Percentiles rank a stretch among this genome's conserved stretches.
Conservation (phyloP, 169 alveolate species). For the Eimeria tenella region DNA sequence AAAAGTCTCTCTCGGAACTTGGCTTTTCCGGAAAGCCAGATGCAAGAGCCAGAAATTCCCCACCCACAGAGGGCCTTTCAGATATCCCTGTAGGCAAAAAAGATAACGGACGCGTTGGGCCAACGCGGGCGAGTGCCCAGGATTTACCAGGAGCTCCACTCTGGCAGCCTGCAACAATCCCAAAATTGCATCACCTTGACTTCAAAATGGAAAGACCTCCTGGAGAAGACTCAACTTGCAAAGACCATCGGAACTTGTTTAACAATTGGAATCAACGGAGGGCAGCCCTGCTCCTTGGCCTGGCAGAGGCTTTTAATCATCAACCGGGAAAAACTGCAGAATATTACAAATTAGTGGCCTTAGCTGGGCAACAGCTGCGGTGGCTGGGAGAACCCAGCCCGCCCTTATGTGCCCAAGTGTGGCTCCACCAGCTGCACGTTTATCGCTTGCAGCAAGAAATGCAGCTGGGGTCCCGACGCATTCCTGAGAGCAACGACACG, state of each 20-base stretch:
- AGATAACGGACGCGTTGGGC: too few species aligned
- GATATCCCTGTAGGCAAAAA: too few species aligned
- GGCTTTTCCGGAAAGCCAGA: too few species aligned
- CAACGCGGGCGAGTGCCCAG: neutral
- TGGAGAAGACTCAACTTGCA: neutral
- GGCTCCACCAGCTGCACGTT: constrained; percentile 54
- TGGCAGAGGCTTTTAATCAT: constrained; percentile 32
- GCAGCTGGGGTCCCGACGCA: neutral
- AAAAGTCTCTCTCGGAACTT: neutral
- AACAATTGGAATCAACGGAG: neutral
- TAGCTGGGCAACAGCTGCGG: constrained; percentile 26
- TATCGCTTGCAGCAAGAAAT: constrained; percentile 23
- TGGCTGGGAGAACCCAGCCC: constrained; percentile 38
- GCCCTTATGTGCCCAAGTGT: constrained; percentile 17
- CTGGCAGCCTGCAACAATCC: constrained; percentile 34
- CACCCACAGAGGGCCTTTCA: too few species aligned
- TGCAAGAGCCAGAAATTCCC: too few species aligned
- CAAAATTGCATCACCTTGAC: constrained; percentile 4
- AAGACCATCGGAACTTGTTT: neutral
- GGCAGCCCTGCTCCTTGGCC: neutral
- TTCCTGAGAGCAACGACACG: neutral
- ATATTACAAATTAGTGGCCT: neutral
- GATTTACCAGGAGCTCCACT: neutral
- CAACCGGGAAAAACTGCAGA: neutral
- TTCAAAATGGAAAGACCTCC: neutral